phyloP scores from a whole-genome alignment of 2,329 filamentous ascomycete genomes.

The Chaetothyriales sp. region DNA sequence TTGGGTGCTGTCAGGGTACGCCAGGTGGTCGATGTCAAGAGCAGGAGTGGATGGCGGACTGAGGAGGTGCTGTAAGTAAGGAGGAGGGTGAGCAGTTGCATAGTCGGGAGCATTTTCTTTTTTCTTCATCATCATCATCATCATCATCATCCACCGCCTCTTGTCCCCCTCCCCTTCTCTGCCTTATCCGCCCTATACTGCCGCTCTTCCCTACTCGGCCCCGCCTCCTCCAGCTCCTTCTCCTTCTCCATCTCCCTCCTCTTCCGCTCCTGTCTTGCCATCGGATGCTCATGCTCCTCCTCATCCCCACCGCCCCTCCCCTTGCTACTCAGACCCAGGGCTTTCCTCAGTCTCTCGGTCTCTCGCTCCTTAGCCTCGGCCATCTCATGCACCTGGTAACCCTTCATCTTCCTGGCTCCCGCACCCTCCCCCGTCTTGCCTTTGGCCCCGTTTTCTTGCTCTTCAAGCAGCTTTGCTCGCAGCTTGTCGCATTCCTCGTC shows the following conservation, averaged over 20 bases:
- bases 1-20: constrained; percentile 70
- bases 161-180: not conserved
- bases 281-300: constrained; percentile 23
- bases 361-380: constrained; percentile 94
- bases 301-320: constrained; percentile 26
- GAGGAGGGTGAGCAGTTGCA: not conserved
- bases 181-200: not conserved
- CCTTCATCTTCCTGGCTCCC: constrained; percentile 50
- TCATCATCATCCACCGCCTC: not conserved
- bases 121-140: not conserved
- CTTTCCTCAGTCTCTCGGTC: constrained; percentile 72
- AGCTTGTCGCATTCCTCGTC: constrained; percentile 57
- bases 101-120: not conserved
- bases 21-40: constrained; percentile 58
- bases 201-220: not conserved
- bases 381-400: constrained; percentile 89
- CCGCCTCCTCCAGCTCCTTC: constrained; percentile 8
- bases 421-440: constrained; percentile 20
- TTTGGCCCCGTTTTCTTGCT: constrained; percentile 18
- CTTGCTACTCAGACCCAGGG: constrained; percentile 71
- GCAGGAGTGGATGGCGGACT: constrained; percentile 39
- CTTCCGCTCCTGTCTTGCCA: constrained; percentile 33
- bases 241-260: constrained; percentile 21
- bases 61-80: constrained; percentile 10
- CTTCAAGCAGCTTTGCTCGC: constrained; percentile 41